These are phyloP conservation scores for Onygena corvina DNA, from an alignment of 2,329 filamentous ascomycete species.

Conservation along the genomic window DNA sequence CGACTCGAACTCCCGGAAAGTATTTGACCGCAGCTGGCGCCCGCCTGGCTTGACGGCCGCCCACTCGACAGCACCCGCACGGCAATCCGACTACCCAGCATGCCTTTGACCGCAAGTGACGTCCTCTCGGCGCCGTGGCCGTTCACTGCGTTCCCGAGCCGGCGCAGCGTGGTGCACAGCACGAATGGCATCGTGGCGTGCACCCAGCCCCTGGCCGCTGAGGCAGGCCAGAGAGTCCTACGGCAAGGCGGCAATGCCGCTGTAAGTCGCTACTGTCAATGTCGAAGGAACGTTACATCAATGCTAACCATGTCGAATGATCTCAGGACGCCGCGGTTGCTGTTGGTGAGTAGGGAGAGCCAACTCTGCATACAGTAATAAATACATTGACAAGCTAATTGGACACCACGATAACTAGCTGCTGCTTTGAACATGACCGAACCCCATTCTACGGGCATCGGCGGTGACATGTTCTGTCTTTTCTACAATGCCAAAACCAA, in stretches of 20 bases:
- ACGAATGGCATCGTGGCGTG: constrained; percentile 83
- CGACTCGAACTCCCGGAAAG: not conserved
- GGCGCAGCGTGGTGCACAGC: constrained; percentile 85
- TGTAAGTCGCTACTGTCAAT: constrained; percentile 48
- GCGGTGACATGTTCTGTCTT: constrained; percentile 93
- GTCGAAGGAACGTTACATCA: no score
- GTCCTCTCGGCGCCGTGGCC: constrained; percentile 10
- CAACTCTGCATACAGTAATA: not conserved
- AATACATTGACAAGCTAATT: not conserved
- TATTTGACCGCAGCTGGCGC: not conserved
- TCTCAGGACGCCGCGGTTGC: constrained; percentile 85
- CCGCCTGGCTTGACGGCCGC: not conserved
- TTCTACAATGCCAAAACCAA: constrained; percentile 76
- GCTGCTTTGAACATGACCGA: constrained; percentile 90
- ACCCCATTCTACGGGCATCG: constrained; percentile 84
- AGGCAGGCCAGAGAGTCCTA: constrained; percentile 76
- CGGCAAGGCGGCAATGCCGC: constrained; percentile 84
- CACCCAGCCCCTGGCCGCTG: constrained; percentile 77
- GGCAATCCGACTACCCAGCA: not conserved
- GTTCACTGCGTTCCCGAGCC: constrained; percentile 59
- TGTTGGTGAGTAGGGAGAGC: constrained; percentile 47
- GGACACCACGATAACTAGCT: constrained; percentile 44
- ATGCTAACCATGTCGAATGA: not conserved
- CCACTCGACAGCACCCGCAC: not conserved
- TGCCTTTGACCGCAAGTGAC: constrained; percentile 11